A percentile compares a stretch with the other conserved stretches of the same genome.
Conservation (phyloP, 331 rosid species). For the Erythrophleum ivorense region DNA sequence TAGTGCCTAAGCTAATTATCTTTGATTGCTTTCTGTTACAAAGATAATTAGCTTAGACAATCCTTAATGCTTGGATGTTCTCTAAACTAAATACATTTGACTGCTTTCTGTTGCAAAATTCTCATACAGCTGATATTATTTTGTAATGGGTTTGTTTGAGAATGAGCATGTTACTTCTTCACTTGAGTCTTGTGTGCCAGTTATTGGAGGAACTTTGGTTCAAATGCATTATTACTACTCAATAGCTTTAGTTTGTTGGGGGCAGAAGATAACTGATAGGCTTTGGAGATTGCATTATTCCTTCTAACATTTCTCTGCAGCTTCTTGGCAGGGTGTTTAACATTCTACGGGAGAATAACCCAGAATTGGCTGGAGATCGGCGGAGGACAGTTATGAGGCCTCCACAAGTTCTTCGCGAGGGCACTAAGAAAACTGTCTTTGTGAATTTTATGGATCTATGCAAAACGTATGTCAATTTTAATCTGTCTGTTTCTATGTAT, state of each 20-base stretch:
- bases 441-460: conserved; percentile 98
- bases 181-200: too few species aligned
- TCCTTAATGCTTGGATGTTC: too few species aligned
- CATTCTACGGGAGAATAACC: conserved; percentile 75
- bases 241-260: background rate
- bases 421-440: conserved; percentile 97
- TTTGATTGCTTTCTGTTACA: too few species aligned
- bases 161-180: too few species aligned
- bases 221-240: too few species aligned
- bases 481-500: background rate
- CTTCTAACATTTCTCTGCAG: conserved; percentile 40
- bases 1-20: too few species aligned
- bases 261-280: background rate
- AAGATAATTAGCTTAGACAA: too few species aligned
- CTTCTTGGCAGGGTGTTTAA: conserved; percentile 80
- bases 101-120: too few species aligned
- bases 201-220: too few species aligned
- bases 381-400: conserved; percentile 98
- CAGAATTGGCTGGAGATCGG: conserved; percentile 64
- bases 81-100: too few species aligned
- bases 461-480: conserved; percentile 71
- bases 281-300: background rate
- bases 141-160: too few species aligned
- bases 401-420: conserved; percentile 98
- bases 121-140: too few species aligned